phyloP scores from a whole-genome alignment of 2,329 filamentous ascomycete genomes.

The Penicillium sp. region DNA sequence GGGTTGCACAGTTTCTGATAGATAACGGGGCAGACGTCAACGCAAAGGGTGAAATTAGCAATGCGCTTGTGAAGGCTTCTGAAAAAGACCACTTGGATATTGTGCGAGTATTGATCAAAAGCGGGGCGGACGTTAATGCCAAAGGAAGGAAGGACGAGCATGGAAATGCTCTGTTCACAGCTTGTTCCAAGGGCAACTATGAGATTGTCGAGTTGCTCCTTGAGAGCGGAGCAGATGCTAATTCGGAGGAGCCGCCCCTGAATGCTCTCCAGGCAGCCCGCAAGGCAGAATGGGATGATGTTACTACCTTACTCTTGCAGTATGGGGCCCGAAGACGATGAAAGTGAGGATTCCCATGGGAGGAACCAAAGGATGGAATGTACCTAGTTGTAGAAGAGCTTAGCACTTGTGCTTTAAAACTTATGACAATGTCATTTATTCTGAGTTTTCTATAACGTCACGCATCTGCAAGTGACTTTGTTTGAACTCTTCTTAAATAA shows the following conservation, averaged over 20 bases:
- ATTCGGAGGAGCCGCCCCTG: not conserved
- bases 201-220: not conserved
- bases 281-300: not conserved
- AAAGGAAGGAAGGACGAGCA: not conserved
- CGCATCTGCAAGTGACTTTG: too few species aligned
- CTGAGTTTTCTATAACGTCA: too few species aligned
- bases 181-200: not conserved
- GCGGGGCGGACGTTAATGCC: not conserved
- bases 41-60: not conserved
- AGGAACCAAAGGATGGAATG: too few species aligned
- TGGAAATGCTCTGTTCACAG: not conserved
- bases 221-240: not conserved
- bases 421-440: too few species aligned
- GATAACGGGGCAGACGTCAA: not conserved
- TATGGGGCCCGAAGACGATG: not conserved
- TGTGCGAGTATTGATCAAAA: not conserved
- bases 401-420: too few species aligned
- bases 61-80: not conserved
- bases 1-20: not conserved
- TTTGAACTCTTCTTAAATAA: too few species aligned
- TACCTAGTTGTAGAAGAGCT: too few species aligned
- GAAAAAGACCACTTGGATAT: not conserved
- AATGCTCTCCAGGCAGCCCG: not conserved
- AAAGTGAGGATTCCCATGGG: not conserved
- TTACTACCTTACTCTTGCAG: not conserved